Conservation (phyloP, 306 rosid genomes). For the Vigna radiata region DNA sequence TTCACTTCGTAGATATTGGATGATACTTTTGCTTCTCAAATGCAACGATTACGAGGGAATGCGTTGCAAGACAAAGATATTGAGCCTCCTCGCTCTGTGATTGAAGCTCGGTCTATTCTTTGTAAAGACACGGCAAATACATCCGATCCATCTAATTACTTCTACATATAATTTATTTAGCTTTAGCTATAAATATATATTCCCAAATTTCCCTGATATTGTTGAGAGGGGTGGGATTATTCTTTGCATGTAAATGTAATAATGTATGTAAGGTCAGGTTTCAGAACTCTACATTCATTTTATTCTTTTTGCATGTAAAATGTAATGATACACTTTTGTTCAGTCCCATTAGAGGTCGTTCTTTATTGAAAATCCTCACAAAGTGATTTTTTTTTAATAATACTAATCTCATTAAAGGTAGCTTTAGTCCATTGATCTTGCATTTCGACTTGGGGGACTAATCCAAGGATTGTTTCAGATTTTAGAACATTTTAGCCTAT, state of each 20-base stretch:
- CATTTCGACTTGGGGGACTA: no score
- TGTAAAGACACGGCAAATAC: slow-evolving; percentile 78
- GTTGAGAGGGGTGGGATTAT: background rate
- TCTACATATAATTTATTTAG: slow-evolving; percentile 54
- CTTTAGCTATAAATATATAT: background rate
- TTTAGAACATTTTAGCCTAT: no score
- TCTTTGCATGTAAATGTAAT: slow-evolving; percentile 35
- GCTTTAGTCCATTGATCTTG: no score
- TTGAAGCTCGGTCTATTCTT: slow-evolving; percentile 94
- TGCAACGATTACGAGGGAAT: slow-evolving; percentile 90
- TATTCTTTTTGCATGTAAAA: background rate
- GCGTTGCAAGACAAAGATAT: slow-evolving; percentile 90
- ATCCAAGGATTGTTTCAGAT: no score
- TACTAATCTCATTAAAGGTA: no score
- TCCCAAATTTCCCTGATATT: background rate
- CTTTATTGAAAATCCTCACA: no score
- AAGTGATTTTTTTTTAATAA: no score
- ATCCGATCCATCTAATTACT: slow-evolving; percentile 65
- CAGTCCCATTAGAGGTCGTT: background rate
- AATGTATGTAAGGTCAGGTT: no score
- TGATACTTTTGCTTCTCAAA: slow-evolving; percentile 94
- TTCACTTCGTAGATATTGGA: slow-evolving; percentile 78
- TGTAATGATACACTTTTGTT: background rate
- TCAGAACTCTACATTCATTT: background rate
- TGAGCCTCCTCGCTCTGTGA: slow-evolving; percentile 92